Conservation (phyloP, 257 asterid species). For the Solanum gracilifrons region DNA sequence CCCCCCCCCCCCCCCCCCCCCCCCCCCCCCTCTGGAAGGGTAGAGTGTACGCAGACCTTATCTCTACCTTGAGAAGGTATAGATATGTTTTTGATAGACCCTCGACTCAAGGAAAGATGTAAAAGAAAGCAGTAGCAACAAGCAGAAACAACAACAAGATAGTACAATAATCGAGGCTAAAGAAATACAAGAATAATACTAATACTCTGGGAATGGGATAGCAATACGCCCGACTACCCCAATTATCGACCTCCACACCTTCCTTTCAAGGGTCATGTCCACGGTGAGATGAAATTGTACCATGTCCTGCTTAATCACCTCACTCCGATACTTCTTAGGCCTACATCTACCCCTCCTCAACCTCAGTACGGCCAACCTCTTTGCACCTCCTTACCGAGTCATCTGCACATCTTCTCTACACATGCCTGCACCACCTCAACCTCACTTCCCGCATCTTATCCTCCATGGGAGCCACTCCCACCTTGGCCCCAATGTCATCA, state of each 20-base stretch:
- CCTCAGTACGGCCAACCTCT: background rate
- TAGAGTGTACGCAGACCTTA: background rate
- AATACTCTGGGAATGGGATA: background rate
- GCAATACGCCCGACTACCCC: background rate
- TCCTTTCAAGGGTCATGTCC: background rate
- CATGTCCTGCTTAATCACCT: background rate
- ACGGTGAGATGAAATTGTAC: background rate
- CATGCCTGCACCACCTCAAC: background rate
- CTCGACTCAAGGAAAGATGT: background rate
- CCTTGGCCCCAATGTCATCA: background rate
- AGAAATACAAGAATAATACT: background rate
- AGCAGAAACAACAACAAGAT: background rate
- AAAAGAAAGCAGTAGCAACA: background rate
- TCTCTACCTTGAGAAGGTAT: background rate
- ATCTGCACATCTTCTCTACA: background rate
- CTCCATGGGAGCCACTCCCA: background rate
- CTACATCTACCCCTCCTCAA: background rate
- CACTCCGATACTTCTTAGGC: background rate
- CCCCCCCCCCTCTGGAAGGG: background rate
- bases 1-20: too few relatives aligned
- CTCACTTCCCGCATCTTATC: background rate
- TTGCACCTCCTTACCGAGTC: background rate
- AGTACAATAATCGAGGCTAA: background rate
- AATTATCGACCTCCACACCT: background rate
- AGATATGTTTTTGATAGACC: background rate